Percentiles rank a stretch among this genome's conserved stretches.
phyloP scores from a whole-genome alignment of 2,329 filamentous ascomycete genomes.

The Pseudogymnoascus sp. region DNA sequence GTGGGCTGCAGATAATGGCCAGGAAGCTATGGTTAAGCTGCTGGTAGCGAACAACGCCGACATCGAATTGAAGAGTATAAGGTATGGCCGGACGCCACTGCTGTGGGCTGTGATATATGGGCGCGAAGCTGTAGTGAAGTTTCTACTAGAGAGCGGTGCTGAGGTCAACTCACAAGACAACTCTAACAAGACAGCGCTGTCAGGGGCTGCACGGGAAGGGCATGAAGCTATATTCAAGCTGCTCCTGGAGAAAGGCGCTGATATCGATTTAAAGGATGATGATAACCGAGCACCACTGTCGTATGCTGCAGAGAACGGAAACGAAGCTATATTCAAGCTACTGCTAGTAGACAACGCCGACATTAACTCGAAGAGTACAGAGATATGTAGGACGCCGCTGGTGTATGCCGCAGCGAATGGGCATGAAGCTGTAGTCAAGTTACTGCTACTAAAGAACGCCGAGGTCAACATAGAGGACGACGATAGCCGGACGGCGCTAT shows the following conservation, averaged over 20 bases:
- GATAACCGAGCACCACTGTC: conserved; percentile 21
- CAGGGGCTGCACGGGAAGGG: conserved; percentile 1
- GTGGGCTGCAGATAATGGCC: neutral
- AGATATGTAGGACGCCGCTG: neutral
- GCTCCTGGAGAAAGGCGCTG: conserved; percentile 12
- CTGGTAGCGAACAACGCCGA: neutral
- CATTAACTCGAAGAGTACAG: neutral
- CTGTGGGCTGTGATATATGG: neutral
- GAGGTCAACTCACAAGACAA: neutral
- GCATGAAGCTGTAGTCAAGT: neutral
- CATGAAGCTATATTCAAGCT: conserved; percentile 14
- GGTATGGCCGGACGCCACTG: neutral
- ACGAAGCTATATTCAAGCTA: conserved; percentile 21
- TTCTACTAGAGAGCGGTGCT: neutral
- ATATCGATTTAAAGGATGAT: conserved; percentile 12
- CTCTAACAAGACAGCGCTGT: neutral
- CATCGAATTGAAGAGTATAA: neutral
- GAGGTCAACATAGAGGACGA: neutral
- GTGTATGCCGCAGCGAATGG: neutral
- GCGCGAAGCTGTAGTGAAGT: neutral
- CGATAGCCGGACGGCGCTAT: conserved; percentile 12
- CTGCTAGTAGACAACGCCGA: conserved; percentile 16
- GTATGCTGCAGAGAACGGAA: conserved; percentile 21
- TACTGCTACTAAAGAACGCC: neutral
- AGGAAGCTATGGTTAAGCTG: neutral